Evolutionary conservation across 148 eudicot species (phyloP).

Genomic region (Cornus kousa): DNA sequence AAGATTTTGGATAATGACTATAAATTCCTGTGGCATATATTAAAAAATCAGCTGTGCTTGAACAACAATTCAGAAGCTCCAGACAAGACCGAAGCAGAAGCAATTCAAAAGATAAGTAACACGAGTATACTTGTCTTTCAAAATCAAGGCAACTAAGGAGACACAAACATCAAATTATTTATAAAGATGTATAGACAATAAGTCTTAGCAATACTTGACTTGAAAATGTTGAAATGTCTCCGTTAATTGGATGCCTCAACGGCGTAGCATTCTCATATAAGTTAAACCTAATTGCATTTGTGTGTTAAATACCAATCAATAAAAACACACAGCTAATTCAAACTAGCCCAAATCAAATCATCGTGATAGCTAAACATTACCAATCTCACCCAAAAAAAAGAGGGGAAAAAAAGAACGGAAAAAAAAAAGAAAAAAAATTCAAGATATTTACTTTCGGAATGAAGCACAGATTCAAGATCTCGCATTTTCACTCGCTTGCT

Average conservation of each 20-base stretch:
- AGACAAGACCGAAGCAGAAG: neutral
- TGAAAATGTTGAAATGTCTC: too few species aligned
- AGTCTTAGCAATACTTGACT: too few species aligned
- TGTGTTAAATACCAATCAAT: too few species aligned
- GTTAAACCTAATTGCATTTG: too few species aligned
- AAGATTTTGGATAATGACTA: slow-evolving; percentile 21
- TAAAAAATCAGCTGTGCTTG: neutral
- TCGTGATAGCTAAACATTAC: neutral
- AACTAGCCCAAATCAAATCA: neutral
- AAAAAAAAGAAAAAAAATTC: too few species aligned
- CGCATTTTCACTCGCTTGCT: slow-evolving; percentile 49
- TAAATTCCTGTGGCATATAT: slow-evolving; percentile 23
- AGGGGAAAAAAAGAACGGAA: too few species aligned
- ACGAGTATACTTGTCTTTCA: neutral
- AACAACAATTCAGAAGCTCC: neutral
- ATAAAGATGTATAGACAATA: too few species aligned
- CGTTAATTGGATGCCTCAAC: neutral
- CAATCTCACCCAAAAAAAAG: neutral
- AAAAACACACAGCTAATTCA: too few species aligned
- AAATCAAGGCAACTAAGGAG: neutral
- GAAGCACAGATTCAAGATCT: slow-evolving; percentile 59
- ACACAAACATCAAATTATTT: too few species aligned
- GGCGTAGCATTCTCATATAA: neutral
- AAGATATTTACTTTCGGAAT: slow-evolving; percentile 46
- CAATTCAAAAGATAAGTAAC: too few species aligned